Percentiles rank a stretch among this genome's conserved stretches.
Conservation (phyloP, 208 protist species). For the Leishmania amazonensis region DNA sequence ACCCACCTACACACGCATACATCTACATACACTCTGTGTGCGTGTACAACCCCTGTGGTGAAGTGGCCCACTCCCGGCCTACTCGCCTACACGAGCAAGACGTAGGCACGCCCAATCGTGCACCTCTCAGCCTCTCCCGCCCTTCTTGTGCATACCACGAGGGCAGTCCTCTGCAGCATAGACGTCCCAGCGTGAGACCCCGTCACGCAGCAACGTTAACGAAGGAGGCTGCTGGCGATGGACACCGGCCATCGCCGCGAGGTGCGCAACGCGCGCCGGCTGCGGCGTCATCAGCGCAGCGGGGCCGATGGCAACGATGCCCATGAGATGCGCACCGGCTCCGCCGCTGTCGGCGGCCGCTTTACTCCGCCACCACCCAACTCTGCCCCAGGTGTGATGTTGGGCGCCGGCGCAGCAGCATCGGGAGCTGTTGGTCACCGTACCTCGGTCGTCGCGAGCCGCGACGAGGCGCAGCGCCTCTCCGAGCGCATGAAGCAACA, state of each 20-base stretch:
- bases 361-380: not conserved
- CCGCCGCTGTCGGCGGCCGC: not conserved
- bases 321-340: not conserved
- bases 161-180: not conserved
- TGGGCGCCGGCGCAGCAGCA: not conserved
- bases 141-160: not conserved
- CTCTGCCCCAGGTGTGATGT: not conserved
- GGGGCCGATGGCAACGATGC: slow-evolving; percentile 8
- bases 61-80: not conserved
- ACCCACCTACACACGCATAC: no score
- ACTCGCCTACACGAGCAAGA: not conserved
- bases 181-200: not conserved
- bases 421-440: not conserved
- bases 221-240: slow-evolving; percentile 12
- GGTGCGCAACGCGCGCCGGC: slow-evolving; percentile 33
- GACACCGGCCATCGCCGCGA: slow-evolving; percentile 34
- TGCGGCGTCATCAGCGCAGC: slow-evolving; percentile 27
- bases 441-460: not conserved
- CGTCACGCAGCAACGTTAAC: not conserved
- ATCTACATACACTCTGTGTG: no score
- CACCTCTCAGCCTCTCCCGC: not conserved
- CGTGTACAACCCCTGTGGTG: not conserved
- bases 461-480: slow-evolving; percentile 29
- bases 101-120: not conserved
- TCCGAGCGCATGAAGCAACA: slow-evolving; percentile 35